These are phyloP conservation scores for Acorus gramineus DNA, from an alignment of 106 monocot genomes.

Conservation along the genomic window DNA sequence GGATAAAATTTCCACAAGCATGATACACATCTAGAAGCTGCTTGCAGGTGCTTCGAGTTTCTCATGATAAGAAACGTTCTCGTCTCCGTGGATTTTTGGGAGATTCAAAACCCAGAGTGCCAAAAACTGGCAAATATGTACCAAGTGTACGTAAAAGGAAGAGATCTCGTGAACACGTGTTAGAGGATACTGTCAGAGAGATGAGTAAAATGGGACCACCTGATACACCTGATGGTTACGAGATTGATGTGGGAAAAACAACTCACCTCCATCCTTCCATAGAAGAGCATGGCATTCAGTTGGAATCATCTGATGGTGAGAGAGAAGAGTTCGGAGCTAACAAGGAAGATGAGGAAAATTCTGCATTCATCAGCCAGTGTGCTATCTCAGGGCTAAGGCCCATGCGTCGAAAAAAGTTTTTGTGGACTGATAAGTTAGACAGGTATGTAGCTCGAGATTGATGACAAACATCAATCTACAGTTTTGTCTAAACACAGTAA, in stretches of 20 bases:
- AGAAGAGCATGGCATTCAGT: constrained; percentile 10
- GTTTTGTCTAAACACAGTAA: too few species aligned
- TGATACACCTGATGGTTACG: constrained; percentile 8
- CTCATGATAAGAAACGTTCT: constrained; percentile 32
- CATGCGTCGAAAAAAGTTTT: constrained; percentile 31
- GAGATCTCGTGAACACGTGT: constrained; percentile 14
- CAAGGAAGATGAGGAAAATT: constrained; percentile 19
- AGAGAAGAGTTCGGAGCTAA: constrained; percentile 9
- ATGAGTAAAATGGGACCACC: constrained; percentile 6
- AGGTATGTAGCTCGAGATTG: constrained; percentile 30
- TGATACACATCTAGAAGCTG: neutral
- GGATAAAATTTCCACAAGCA: neutral
- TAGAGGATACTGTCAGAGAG: constrained; percentile 7
- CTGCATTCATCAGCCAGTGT: constrained; percentile 28
- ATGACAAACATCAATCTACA: too few species aligned
- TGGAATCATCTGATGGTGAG: constrained; percentile 3
- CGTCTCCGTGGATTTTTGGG: constrained; percentile 8
- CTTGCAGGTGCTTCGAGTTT: constrained; percentile 65
- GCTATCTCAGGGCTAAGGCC: constrained; percentile 24
- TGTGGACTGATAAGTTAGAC: constrained; percentile 66
- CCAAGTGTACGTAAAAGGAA: constrained; percentile 25
- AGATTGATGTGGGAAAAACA: neutral
- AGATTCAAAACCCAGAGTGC: constrained; percentile 8
- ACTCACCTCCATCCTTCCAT: neutral
- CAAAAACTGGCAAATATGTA: constrained; percentile 5